These are phyloP conservation scores for Skeletonema marinoi DNA, from an alignment of 108 stramenopile genomes.

Conservation along the genomic window DNA sequence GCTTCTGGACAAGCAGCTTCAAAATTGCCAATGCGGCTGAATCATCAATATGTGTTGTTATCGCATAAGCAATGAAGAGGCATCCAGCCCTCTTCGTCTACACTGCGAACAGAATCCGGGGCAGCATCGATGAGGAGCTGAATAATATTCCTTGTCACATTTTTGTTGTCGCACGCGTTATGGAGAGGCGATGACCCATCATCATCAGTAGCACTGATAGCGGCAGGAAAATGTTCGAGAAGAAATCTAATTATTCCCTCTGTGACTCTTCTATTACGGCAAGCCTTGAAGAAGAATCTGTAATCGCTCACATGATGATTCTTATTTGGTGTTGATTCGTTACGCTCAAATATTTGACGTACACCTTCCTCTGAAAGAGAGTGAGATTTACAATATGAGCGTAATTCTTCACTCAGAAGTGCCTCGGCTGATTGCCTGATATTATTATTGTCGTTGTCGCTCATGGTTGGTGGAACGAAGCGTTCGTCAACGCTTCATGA, in stretches of 20 bases:
- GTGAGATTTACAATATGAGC: not conserved
- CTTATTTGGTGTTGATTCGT: not conserved
- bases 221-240: not conserved
- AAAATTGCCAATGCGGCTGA: not conserved
- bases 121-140: slow-evolving; percentile 9
- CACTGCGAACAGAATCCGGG: not conserved
- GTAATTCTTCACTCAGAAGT: too few species aligned
- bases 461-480: too few species aligned
- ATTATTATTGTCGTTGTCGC: too few species aligned
- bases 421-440: too few species aligned
- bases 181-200: not conserved
- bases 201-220: not conserved
- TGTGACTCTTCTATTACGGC: not conserved
- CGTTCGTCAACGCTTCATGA: too few species aligned
- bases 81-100: not conserved
- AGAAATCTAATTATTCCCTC: slow-evolving; percentile 7
- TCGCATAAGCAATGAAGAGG: slow-evolving; percentile 1
- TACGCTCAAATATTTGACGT: not conserved
- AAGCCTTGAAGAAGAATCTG: slow-evolving; percentile 4
- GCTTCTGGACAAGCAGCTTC: not conserved
- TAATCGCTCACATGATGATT: too few species aligned
- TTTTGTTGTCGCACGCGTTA: not conserved
- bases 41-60: not conserved
- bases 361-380: not conserved
- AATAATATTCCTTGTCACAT: not conserved